Base-by-base conservation (phyloP, 2,329 filamentous ascomycete genomes). In the Sporothrix curviconia region DNA sequence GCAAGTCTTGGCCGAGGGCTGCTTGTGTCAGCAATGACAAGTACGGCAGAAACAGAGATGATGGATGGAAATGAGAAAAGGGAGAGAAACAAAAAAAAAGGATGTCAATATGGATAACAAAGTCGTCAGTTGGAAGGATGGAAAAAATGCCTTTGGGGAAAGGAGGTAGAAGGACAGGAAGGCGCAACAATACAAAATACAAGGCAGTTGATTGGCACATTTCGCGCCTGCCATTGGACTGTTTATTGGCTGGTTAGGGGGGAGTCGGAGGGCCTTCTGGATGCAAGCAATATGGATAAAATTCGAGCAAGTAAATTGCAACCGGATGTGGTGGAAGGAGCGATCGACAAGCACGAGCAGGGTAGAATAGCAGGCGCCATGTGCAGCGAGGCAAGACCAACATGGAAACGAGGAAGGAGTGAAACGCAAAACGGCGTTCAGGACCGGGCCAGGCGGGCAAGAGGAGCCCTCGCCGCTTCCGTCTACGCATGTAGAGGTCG, bases 251-350 rank as follows among this genome's bases (percentile, higher is more conserved):
- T 51, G 46, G 36, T 30, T 37, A 37, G 25, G 47, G 32, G 17
- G 47, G 17, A n/a, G 32, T 30, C 9, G 32, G 32, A 7, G 36
- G 19, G 36, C 11, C 15, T 40, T 19, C 9, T 40, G 28, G 32
- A 32, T 53, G 25, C 7, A n/a, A 25, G 47, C 42, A 57, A 53
- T 57, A 46, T 57, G 56, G 49, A 57, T 57, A 57, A 57, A 57
- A 24, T 24, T 15, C 17, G 15, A 14, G n/a, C n/a, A 17, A 44
- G 28, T 14, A 43, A 34, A 44, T 42, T 44, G 43, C 14, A 32
- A 49, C 32, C 24, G 30, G 32, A 12, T n/a, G 43, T 15, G 19
- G 43, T 40, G n/a, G 40, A 32, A 50, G 28, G 36, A 39, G 32
- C 39, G 44, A 34, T 36, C 15, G 32, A 40, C 4, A 40, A 24